Evolutionary conservation across 768 basidiomycete genomes (phyloP).

Genomic region (Pluteus cervinus): DNA sequence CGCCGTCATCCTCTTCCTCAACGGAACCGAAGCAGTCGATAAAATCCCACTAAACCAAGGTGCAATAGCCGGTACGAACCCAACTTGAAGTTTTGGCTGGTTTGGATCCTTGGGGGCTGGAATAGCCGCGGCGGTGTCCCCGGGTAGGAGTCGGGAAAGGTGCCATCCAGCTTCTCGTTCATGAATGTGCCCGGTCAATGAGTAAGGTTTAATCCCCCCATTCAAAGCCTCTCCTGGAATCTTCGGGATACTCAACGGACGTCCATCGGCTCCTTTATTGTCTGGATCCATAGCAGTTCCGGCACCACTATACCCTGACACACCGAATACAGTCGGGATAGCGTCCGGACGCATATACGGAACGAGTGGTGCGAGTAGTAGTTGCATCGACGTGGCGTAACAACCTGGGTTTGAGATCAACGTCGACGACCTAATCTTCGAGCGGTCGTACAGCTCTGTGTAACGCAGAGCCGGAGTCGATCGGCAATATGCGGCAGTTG

Average conservation of each 20-base stretch:
- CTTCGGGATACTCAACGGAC: conserved; percentile 75
- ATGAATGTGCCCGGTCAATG: conserved; percentile 97
- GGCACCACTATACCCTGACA: conserved; percentile 94
- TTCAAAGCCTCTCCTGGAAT: conserved; percentile 69
- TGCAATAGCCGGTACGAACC: conserved; percentile 82
- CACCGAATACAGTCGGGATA: conserved; percentile 82
- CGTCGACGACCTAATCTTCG: conserved; percentile 59
- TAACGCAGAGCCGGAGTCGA: not conserved
- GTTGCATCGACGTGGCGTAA: conserved; percentile 89
- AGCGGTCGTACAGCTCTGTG: conserved; percentile 83
- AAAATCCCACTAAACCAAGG: conserved; percentile 98
- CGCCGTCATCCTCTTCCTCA: conserved; percentile 62
- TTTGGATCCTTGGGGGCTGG: too few species aligned
- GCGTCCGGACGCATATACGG: conserved; percentile 54
- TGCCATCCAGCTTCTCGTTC: conserved; percentile 92
- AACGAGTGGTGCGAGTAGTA: conserved; percentile 87
- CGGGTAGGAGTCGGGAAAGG: conserved; percentile 54
- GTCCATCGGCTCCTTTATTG: conserved; percentile 61
- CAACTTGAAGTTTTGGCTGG: too few species aligned
- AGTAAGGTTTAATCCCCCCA: conserved; percentile 77
- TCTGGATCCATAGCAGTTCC: conserved; percentile 76
- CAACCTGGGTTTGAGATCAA: conserved; percentile 97
- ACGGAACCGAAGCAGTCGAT: conserved; percentile 78
- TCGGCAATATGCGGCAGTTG: conserved; percentile 5
- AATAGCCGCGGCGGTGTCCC: conserved; percentile 21